Evolutionary conservation across 495 filamentous ascomycete genomes (phyloP).

Genomic region (Aspergillus funiculosus): DNA sequence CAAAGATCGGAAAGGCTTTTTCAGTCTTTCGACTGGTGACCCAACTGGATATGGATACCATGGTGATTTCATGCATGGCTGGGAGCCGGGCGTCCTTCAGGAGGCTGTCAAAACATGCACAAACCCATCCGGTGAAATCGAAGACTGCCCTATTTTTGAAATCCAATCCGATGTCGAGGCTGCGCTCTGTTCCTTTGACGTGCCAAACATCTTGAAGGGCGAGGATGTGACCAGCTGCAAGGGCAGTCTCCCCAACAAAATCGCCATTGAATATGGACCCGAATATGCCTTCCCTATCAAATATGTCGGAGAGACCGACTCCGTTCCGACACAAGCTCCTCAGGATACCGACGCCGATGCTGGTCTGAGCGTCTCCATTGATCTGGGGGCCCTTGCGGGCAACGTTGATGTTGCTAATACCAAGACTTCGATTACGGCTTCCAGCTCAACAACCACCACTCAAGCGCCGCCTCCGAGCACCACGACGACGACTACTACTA

Average conservation of each 20-base stretch:
- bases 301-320: conserved; percentile 12
- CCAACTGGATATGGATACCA: conserved; percentile 77
- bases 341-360: conserved; percentile 1
- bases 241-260: conserved; percentile 48
- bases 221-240: conserved; percentile 34
- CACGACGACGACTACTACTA: background rate
- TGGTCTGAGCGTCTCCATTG: conserved; percentile 10
- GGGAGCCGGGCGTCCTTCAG: conserved; percentile 52
- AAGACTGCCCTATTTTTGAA: conserved; percentile 55
- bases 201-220: conserved; percentile 36
- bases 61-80: conserved; percentile 79
- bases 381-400: conserved; percentile 5
- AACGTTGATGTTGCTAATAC: conserved; percentile 6
- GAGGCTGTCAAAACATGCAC: conserved; percentile 45
- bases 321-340: conserved; percentile 7
- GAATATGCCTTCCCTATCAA: conserved; percentile 37
- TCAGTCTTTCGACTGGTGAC: conserved; percentile 81
- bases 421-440: background rate
- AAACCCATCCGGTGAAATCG: conserved; percentile 46
- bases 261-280: conserved; percentile 48
- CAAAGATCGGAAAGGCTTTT: conserved; percentile 58
- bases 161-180: conserved; percentile 42
- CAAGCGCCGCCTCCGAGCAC: background rate
- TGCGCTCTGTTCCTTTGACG: conserved; percentile 39
- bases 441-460: background rate